phyloP scores from a whole-genome alignment of 2,329 filamentous ascomycete genomes.

The Colletotrichum plurivorum region DNA sequence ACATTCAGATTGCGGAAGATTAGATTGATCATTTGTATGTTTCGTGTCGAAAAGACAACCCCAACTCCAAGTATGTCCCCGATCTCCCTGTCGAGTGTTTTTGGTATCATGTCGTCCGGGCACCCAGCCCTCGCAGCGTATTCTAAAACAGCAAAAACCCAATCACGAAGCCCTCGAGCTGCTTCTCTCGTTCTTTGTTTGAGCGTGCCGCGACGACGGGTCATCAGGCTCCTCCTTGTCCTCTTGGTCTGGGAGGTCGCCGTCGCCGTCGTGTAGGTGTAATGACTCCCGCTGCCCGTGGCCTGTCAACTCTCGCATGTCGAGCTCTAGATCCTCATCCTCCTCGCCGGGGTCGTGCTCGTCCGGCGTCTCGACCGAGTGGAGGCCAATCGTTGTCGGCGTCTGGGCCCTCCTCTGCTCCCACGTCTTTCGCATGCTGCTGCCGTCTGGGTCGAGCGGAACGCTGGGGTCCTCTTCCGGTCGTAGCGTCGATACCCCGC shows the following conservation, averaged over 20 bases:
- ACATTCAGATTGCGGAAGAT: background rate
- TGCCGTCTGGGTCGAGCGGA: slow-evolving; percentile 27
- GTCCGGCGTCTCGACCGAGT: background rate
- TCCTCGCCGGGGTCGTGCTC: background rate
- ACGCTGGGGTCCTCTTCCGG: slow-evolving; percentile 21
- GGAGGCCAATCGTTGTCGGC: background rate
- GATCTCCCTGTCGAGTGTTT: background rate
- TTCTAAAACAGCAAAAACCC: background rate
- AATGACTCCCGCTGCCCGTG: background rate
- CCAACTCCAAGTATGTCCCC: background rate
- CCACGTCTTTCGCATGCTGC: slow-evolving; percentile 17
- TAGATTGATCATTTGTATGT: background rate
- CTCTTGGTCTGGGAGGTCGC: background rate
- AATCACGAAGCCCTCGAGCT: background rate
- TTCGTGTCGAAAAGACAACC: background rate
- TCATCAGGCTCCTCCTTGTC: background rate
- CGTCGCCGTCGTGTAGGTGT: background rate
- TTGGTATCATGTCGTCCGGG: slow-evolving; percentile 16
- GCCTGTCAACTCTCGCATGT: background rate
- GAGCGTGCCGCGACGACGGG: background rate
- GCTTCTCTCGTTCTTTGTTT: background rate
- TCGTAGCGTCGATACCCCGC: slow-evolving; percentile 4
- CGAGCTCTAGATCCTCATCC: background rate
- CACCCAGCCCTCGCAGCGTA: background rate
- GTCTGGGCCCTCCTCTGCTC: slow-evolving; percentile 14